Conservation (phyloP, 2,329 filamentous ascomycete genomes). For the Aureobasidium mangrovei region DNA sequence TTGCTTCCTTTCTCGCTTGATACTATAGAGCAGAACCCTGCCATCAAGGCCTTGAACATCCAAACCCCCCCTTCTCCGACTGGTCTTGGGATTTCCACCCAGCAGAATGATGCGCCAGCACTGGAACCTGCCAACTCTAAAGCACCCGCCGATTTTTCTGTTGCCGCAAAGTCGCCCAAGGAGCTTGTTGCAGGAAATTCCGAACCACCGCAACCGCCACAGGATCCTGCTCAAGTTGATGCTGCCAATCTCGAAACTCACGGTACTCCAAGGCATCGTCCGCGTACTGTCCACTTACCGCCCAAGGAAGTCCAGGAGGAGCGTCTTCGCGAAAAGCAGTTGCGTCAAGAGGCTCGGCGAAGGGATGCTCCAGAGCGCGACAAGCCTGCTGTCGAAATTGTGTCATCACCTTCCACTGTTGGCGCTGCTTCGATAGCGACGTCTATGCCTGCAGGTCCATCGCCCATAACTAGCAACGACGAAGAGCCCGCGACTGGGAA, state of each 20-base stretch:
- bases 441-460: conserved; percentile 57
- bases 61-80: background rate
- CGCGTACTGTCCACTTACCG: conserved; percentile 39
- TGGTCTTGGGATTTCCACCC: background rate
- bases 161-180: background rate
- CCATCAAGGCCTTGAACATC: background rate
- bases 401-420: conserved; percentile 55
- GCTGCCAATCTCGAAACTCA: conserved; percentile 6
- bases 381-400: conserved; percentile 11
- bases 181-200: background rate
- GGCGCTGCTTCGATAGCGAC: conserved; percentile 64
- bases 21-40: conserved; percentile 13
- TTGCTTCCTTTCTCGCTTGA: conserved; percentile 36
- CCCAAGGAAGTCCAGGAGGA: conserved; percentile 43
- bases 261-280: conserved; percentile 21
- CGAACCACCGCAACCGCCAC: background rate
- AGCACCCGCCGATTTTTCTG: background rate
- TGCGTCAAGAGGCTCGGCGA: conserved; percentile 29
- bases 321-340: conserved; percentile 32
- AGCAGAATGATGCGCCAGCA: background rate
- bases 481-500: conserved; percentile 38
- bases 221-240: background rate
- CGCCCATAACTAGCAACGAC: conserved; percentile 66
- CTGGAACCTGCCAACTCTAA: background rate
- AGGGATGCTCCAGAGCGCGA: conserved; percentile 18